Base-by-base conservation (phyloP, 176 grass and related monocot genomes). In the Tillandsia fasciculata region DNA sequence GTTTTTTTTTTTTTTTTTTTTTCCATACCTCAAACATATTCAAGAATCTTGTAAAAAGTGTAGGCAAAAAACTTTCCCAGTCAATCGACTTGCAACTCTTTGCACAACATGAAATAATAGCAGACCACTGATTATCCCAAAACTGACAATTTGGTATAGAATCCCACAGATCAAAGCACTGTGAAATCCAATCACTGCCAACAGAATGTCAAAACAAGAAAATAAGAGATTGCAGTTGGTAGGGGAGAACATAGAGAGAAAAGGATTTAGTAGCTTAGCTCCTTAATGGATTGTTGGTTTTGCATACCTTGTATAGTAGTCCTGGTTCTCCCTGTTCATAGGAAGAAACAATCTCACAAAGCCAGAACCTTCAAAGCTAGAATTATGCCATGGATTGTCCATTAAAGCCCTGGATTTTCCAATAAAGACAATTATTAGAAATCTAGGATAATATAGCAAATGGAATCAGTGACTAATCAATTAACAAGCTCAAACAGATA, bases 351-450 rank as follows among this genome's bases (percentile, higher is more conserved):
- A 76, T 71, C 81, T 87, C 49, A 92, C 58, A 85, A 97, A 97
- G 72, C 93, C 93, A 85, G 87, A 80, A 73, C 93, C 93, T 87
- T 97, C 89, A 85, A 97, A 97, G 26, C 83, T 81, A 58, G 82
- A 86, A 70, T 97, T 92, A 85, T 97, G 93, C 93, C 93, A 97
- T 81, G 89, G 93, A 79, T 97, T 97, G 74, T 85, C 84, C 82
- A 97, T 77, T 77, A 96, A 96, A 18, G 64, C 68, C 70, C 92
- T 89, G 80, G 64, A 79, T 50, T 49, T 8, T 47, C 42, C 50
- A 74, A 68, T 54, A 24, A 53, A 69, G 9, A 23, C 54, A 65
- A 61, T 11, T 42, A 42, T 6, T 42, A 42, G 33, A 42, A 42
- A 42, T 42, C 33, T 42, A 7, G 20, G 50, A 85, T 68, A 68